phyloP scores from a whole-genome alignment of 1,284 basidiomycete genomes.

The Cryptococcus sp. region DNA sequence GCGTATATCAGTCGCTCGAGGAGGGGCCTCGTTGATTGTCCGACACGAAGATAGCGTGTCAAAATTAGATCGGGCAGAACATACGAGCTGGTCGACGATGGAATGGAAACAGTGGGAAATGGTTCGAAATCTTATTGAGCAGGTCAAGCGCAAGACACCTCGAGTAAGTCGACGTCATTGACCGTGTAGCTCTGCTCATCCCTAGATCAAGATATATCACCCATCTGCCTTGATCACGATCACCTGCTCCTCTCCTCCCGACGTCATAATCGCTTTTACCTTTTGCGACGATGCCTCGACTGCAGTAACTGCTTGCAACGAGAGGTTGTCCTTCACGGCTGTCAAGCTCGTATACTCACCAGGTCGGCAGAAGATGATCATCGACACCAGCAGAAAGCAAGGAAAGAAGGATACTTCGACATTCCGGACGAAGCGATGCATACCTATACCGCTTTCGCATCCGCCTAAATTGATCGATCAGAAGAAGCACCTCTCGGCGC shows the following conservation, averaged over 20 bases:
- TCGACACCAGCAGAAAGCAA: conserved; percentile 8
- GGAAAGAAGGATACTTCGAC: neutral
- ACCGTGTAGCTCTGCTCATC: neutral
- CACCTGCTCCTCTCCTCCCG: conserved; percentile 36
- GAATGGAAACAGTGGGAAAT: conserved; percentile 23
- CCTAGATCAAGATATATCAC: conserved; percentile 33
- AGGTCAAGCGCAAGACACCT: conserved; percentile 26
- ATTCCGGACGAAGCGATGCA: neutral
- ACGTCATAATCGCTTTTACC: conserved; percentile 27
- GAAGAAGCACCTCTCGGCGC: neutral
- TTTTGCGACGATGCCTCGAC: neutral
- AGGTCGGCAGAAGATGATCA: conserved; percentile 1
- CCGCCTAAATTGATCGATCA: neutral
- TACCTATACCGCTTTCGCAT: neutral
- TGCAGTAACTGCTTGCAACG: neutral
- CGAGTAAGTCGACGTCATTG: conserved; percentile 19
- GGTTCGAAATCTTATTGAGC: conserved; percentile 18
- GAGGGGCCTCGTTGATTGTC: neutral
- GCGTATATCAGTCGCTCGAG: too few species aligned
- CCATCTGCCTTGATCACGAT: conserved; percentile 28
- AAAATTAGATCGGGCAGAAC: neutral
- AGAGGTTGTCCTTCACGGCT: neutral
- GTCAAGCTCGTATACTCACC: conserved; percentile 21
- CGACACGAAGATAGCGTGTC: neutral
- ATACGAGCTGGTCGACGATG: neutral